Base-by-base conservation (phyloP, 2,329 filamentous ascomycete species). In the Aspergillus hiratsukae region DNA sequence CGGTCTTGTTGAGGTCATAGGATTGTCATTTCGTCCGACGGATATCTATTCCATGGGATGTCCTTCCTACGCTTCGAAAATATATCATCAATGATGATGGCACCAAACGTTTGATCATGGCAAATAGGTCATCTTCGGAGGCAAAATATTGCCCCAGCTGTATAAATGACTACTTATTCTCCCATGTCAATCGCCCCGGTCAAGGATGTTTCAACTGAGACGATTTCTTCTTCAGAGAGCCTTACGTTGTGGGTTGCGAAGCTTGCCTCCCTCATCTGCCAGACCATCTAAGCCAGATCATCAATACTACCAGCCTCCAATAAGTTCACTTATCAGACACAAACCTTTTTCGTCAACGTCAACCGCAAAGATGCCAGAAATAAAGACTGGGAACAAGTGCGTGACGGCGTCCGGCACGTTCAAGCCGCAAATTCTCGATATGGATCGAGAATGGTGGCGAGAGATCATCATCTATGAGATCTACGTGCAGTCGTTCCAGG, bases 401-500 rank as follows among this genome's bases (percentile, higher is more conserved):
- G 23, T 52, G 28, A 37, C 23, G 40, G 19, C 17, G 21, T 52
- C 50, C n/a, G n/a, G 49, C 54, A 29, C 31, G 10, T 61, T 49
- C 43, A 56, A 57, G 23, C 59, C 59, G 23, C 40, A 55, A n/a
- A 31, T 61, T 23, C 45, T 61, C 51, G 59, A 61, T 49, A 51
- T 61, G 40, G 55, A 59, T 48, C 57, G 59, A 27, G 54, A 68
- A 17, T 86, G 83, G 83, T 86, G 83, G 83, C 84, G 85, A 62
- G 81, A 85, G 66, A 79, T 77, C 51, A 76, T 80, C 9, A 81
- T 85, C 23, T 86, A 86, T 66, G 82, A 86, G 61, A 80, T 86
- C 59, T 86, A 85, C 66, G 82, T 83, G 2, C 79, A 83, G n/a
- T 83, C 80, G 27, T 86, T 85, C 73, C 79, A 83, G 59, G 83